These are phyloP conservation scores for Debaryomycetaceae sp. DNA, from an alignment of 1,139 yeast species.

Conservation along the genomic window DNA sequence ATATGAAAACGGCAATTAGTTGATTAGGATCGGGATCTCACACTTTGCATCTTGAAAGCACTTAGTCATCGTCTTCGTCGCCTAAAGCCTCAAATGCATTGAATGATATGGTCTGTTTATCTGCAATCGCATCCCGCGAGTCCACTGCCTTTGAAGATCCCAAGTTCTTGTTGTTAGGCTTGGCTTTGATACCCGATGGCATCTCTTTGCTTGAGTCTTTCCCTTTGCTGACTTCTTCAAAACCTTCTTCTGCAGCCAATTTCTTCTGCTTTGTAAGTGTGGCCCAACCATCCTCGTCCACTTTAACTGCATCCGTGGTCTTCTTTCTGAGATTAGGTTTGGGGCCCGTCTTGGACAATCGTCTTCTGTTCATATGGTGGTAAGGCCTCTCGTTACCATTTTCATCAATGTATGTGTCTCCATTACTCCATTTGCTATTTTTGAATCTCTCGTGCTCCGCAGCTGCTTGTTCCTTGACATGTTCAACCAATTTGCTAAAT, in stretches of 20 bases:
- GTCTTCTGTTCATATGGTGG: slow-evolving; percentile 53
- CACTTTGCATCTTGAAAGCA: not conserved
- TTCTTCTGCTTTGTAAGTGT: slow-evolving; percentile 53
- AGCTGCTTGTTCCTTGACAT: slow-evolving; percentile 49
- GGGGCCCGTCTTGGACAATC: slow-evolving; percentile 53
- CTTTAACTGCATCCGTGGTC: slow-evolving; percentile 51
- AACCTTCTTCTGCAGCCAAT: slow-evolving; percentile 47
- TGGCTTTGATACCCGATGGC: slow-evolving; percentile 44
- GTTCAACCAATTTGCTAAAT: slow-evolving; percentile 63
- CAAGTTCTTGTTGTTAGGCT: slow-evolving; percentile 71
- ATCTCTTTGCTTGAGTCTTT: slow-evolving; percentile 41
- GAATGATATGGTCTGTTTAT: slow-evolving; percentile 60
- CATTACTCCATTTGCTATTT: slow-evolving; percentile 34
- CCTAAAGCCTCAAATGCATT: slow-evolving; percentile 80
- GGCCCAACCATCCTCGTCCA: slow-evolving; percentile 82
- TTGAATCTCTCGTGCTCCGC: slow-evolving; percentile 29
- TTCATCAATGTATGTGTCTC: slow-evolving; percentile 49
- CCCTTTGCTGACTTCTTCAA: slow-evolving; percentile 46
- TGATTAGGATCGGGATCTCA: not conserved
- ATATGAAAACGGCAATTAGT: slow-evolving; percentile 6
- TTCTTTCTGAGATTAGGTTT: slow-evolving; percentile 59
- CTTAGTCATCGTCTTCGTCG: slow-evolving; percentile 50
- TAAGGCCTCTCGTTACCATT: slow-evolving; percentile 48
- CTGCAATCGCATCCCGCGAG: slow-evolving; percentile 65
- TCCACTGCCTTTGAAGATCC: slow-evolving; percentile 73